Conservation (phyloP, 2,329 filamentous ascomycete genomes). For the Neoarthrinium moseri region DNA sequence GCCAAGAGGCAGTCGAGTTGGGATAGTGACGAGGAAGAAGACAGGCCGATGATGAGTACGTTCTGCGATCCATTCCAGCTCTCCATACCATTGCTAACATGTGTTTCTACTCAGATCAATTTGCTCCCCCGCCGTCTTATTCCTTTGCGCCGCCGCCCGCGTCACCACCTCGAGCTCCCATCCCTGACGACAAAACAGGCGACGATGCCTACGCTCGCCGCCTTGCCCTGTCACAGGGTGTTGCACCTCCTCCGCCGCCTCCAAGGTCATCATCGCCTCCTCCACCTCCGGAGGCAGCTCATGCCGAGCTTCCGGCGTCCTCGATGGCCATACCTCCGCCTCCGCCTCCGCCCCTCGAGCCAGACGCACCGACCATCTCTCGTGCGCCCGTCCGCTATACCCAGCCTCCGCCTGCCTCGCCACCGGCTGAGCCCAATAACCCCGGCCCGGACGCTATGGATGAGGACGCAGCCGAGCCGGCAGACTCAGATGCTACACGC, state of each 20-base stretch:
- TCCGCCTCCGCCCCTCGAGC: conserved; percentile 31
- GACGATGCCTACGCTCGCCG: conserved; percentile 70
- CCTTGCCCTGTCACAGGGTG: conserved; percentile 52
- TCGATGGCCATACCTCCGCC: conserved; percentile 21
- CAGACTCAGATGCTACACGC: conserved; percentile 38
- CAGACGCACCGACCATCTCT: conserved; percentile 63
- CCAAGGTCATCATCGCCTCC: conserved; percentile 24
- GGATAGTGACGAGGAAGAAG: conserved; percentile 32
- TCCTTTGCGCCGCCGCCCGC: conserved; percentile 56
- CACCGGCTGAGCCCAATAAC: conserved; percentile 37
- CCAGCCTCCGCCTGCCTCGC: conserved; percentile 47
- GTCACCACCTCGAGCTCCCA: conserved; percentile 42
- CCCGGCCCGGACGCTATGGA: conserved; percentile 37
- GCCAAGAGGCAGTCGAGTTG: conserved; percentile 37
- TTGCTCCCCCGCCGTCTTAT: conserved; percentile 58
- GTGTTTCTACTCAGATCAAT: conserved; percentile 43
- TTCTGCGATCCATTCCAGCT: not conserved
- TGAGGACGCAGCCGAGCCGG: conserved; percentile 27
- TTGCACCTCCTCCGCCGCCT: conserved; percentile 23
- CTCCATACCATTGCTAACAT: not conserved
- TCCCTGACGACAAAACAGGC: conserved; percentile 60
- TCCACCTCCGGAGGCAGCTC: conserved; percentile 29
- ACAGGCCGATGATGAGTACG: conserved; percentile 22
- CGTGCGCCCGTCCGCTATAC: conserved; percentile 76
- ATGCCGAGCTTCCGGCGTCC: conserved; percentile 13